Evolutionary conservation across 1,139 yeast genomes (phyloP).

Genomic region (Diutina catenulata): DNA sequence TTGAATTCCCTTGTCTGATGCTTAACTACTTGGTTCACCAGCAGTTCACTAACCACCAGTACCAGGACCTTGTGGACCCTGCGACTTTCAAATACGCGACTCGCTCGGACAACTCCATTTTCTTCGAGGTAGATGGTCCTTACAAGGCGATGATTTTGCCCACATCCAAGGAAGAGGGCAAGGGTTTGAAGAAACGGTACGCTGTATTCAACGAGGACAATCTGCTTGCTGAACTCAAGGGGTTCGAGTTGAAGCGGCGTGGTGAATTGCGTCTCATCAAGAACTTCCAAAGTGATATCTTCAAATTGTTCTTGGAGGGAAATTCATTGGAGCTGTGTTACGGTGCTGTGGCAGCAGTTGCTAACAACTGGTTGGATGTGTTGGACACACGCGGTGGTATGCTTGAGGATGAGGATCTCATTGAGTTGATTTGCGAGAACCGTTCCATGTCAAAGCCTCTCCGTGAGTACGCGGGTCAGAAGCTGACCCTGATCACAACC

Average conservation of each 20-base stretch:
- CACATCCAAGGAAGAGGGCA: constrained; percentile 95
- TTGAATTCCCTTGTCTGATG: constrained; percentile 96
- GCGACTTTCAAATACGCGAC: constrained; percentile 58
- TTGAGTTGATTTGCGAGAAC: constrained; percentile 91
- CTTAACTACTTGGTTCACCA: constrained; percentile 87
- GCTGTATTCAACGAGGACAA: constrained; percentile 97
- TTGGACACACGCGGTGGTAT: constrained; percentile 77
- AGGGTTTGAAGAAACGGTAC: constrained; percentile 89
- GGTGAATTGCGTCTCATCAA: constrained; percentile 93
- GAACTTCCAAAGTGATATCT: constrained; percentile 90
- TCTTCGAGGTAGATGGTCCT: constrained; percentile 98
- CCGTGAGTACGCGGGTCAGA: constrained; percentile 81
- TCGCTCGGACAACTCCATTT: constrained; percentile 83
- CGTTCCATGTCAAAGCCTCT: constrained; percentile 90
- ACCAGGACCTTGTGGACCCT: constrained; percentile 75
- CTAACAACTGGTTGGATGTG: constrained; percentile 93
- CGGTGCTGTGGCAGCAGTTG: constrained; percentile 80
- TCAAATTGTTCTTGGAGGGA: constrained; percentile 85
- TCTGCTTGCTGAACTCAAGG: constrained; percentile 86
- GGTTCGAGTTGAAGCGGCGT: constrained; percentile 92
- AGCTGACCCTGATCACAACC: constrained; percentile 92
- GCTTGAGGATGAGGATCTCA: constrained; percentile 87
- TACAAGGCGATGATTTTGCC: constrained; percentile 96
- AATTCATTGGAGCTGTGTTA: constrained; percentile 69
- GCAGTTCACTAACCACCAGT: constrained; percentile 86